Evolutionary conservation across 179 eudicot genomes (phyloP).

Genomic region (Silene vulgaris): DNA sequence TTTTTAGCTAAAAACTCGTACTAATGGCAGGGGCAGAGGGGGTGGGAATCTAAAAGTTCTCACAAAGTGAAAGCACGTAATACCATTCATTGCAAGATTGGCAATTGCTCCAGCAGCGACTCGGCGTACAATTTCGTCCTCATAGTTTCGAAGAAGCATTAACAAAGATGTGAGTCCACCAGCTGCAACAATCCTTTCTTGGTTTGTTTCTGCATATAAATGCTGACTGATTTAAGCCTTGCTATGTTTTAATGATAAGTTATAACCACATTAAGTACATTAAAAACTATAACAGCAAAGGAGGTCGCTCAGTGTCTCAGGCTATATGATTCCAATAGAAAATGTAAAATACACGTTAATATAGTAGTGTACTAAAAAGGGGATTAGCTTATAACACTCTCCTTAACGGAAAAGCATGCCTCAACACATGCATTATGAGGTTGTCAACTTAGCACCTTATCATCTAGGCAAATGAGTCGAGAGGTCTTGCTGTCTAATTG

Average conservation of each 20-base stretch:
- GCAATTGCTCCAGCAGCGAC: constrained; percentile 99
- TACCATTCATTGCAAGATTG: constrained; percentile 99
- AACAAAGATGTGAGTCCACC: constrained; percentile 94
- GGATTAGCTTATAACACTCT: background rate
- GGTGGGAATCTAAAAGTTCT: background rate
- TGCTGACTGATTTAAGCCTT: constrained; percentile 10
- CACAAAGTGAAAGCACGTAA: constrained; percentile 2
- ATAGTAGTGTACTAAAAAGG: background rate
- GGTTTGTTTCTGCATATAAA: constrained; percentile 65
- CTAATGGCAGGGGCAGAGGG: background rate
- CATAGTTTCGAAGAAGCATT: constrained; percentile 85
- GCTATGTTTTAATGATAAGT: background rate
- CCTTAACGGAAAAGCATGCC: background rate
- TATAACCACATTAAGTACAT: background rate
- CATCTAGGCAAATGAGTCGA: background rate
- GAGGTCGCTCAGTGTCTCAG: background rate
- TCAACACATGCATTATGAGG: background rate
- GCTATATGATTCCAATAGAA: background rate
- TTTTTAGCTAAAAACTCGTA: background rate
- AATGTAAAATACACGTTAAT: background rate
- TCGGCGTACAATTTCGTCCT: constrained; percentile 92
- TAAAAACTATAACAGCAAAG: background rate
- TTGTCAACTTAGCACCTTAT: background rate
- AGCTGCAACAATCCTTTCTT: constrained; percentile 87
- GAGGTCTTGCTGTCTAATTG: background rate